Evolutionary conservation across 192 early-diverging fungal species (phyloP), one percentile per base, ranked within the genome.

Genomic region (Coemansia sp.): DNA sequence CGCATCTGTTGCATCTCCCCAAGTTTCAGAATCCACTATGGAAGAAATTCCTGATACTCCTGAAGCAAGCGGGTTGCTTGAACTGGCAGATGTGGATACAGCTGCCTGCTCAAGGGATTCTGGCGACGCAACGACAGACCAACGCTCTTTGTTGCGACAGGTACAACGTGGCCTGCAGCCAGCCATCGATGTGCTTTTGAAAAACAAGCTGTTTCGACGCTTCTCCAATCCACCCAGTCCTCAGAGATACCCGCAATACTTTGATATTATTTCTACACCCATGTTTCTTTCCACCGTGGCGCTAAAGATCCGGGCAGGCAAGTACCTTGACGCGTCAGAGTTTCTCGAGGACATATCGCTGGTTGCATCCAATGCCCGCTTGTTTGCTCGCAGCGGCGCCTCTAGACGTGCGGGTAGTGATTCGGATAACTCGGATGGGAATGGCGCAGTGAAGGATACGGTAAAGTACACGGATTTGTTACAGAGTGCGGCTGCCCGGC

Each of bases 281-380:
- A 80, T 85, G 83, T 79, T 82, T 59, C 47, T 87, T 28, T 46
- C 60, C 3, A 82, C 62, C 15, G 59, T 85, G 8, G 64, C 44
- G 35, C 35, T 39, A n/a, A 75, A 78, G 21, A 67, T 82, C 11
- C 74, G 79, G 26, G 56, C 59, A 16, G 41, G 56, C 33, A 37
- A 77, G 20, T 83, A 83, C 56, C 12, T 56, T 6, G 45, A 47
- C 5, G 55, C 61, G 18, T 56, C 30, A 5, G 68, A 70, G 21
- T 83, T 68, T 37, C 43, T 79, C 4, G 55, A 54, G 2, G 82
- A 83, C 33, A 63, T 83, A n/a, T 60, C 59, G 12, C 43, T 62
- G n/a, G 64, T 80, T 14, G 63, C 58, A 11, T 20, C 55, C n/a
- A 69, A 70, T 23, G 57, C 57, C 10, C 23, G 23, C 23, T 4